phyloP scores from a whole-genome alignment of 1,139 yeast genomes.

The Yamadazyma sp. region DNA sequence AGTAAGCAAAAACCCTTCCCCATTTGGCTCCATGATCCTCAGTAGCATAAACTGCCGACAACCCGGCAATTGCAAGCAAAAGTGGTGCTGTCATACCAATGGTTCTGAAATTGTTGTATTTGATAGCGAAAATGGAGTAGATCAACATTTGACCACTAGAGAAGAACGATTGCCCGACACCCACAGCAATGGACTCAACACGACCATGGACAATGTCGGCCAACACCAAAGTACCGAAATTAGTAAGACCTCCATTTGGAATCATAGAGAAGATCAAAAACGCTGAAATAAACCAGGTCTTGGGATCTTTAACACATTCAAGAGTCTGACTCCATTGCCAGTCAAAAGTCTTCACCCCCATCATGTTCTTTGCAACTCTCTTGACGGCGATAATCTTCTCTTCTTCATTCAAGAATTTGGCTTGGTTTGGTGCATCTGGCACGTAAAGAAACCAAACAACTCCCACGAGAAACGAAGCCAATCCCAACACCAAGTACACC shows the following conservation, averaged over 20 bases:
- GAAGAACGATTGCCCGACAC: slow-evolving; percentile 11
- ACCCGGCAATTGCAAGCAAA: slow-evolving; percentile 12
- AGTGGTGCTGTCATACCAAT: slow-evolving; percentile 12
- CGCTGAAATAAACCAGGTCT: slow-evolving; percentile 41
- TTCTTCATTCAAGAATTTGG: slow-evolving; percentile 23
- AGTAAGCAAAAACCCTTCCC: slow-evolving; percentile 10
- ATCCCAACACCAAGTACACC: slow-evolving; percentile 45
- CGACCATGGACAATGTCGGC: slow-evolving; percentile 9
- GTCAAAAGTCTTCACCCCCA: slow-evolving; percentile 44
- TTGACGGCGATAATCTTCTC: slow-evolving; percentile 14
- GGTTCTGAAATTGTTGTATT: slow-evolving; percentile 12
- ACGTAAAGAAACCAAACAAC: slow-evolving; percentile 18
- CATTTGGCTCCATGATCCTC: slow-evolving; percentile 9
- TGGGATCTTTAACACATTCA: slow-evolving; percentile 46
- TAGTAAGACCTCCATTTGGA: slow-evolving; percentile 39
- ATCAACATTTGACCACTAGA: slow-evolving; percentile 13
- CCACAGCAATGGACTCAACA: slow-evolving; percentile 10
- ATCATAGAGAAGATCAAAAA: slow-evolving; percentile 40
- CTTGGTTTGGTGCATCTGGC: slow-evolving; percentile 15
- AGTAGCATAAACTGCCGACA: slow-evolving; percentile 13
- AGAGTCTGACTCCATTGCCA: slow-evolving; percentile 41
- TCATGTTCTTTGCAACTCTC: slow-evolving; percentile 17
- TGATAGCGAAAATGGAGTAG: slow-evolving; percentile 9
- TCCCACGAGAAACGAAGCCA: slow-evolving; percentile 23
- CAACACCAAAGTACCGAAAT: slow-evolving; percentile 23